Evolutionary conservation across 805 yeast genomes (phyloP).

Genomic region (Cyberlindnera mrakii): DNA sequence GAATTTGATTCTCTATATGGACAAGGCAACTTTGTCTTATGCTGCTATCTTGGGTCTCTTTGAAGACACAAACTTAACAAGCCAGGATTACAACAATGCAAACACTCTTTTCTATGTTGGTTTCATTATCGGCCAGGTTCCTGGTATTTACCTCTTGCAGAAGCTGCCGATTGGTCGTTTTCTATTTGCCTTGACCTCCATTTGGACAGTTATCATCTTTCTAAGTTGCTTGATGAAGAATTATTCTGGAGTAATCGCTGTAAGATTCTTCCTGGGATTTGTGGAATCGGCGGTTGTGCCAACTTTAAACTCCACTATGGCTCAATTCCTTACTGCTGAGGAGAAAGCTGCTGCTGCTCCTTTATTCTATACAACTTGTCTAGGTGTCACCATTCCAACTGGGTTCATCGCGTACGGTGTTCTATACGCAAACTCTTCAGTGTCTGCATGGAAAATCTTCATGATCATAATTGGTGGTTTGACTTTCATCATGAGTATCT

Average conservation of each 20-base stretch:
- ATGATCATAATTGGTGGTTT: conserved; percentile 52
- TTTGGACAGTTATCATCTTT: conserved; percentile 43
- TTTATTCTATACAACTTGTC: conserved; percentile 44
- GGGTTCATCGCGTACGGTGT: conserved; percentile 43
- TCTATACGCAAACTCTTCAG: conserved; percentile 20
- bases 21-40: conserved; percentile 45
- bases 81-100: conserved; percentile 39
- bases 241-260: conserved; percentile 39
- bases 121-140: conserved; percentile 38
- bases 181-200: conserved; percentile 29
- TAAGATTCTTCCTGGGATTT: conserved; percentile 47
- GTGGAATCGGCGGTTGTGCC: conserved; percentile 41
- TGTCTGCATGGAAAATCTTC: conserved; percentile 46
- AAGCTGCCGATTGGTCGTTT: conserved; percentile 35
- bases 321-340: conserved; percentile 42
- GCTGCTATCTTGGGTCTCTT: conserved; percentile 42
- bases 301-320: conserved; percentile 39
- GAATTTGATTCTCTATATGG: conserved; percentile 40
- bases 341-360: conserved; percentile 50
- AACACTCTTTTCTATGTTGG: conserved; percentile 50
- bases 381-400: conserved; percentile 47
- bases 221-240: conserved; percentile 39
- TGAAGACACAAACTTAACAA: conserved; percentile 38
- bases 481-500: conserved; percentile 35
- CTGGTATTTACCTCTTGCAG: conserved; percentile 38